Conservation (phyloP, 371 early-diverging fungal species). For the Polyrhizophydium stewartii region DNA sequence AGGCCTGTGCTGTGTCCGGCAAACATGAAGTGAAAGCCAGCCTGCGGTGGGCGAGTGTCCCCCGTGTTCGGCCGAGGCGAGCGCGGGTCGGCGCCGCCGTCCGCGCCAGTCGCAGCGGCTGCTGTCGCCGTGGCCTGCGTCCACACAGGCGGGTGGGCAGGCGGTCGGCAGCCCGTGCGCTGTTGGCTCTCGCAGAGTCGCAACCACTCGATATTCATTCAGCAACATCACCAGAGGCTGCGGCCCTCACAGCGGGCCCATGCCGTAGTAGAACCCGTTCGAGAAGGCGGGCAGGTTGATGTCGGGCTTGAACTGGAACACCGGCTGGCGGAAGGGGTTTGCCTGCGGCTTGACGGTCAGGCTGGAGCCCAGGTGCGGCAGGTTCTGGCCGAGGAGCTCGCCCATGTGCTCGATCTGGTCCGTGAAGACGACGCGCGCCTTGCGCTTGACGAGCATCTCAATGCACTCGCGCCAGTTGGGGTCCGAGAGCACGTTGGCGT, state of each 20-base stretch:
- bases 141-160: neutral
- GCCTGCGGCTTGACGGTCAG: conserved; percentile 14
- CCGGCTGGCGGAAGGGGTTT: conserved; percentile 46
- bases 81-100: neutral
- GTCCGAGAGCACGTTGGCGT: conserved; percentile 30
- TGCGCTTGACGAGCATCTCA: conserved; percentile 26
- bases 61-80: neutral
- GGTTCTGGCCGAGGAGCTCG: conserved; percentile 22
- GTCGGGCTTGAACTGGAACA: conserved; percentile 37
- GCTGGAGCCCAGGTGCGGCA: conserved; percentile 19
- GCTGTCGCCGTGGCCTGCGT: neutral
- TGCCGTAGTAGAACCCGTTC: conserved; percentile 28
- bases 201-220: neutral
- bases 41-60: too few species aligned
- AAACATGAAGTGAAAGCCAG: too few species aligned
- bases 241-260: neutral
- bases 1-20: too few species aligned
- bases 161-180: neutral
- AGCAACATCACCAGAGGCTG: neutral
- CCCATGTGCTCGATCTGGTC: conserved; percentile 37
- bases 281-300: conserved; percentile 40
- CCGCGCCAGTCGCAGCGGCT: neutral
- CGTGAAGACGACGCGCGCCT: conserved; percentile 27
- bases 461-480: conserved; percentile 28
- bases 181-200: neutral